Conservation (phyloP, 164 flowering plant genomes). For the Piper betle region DNA sequence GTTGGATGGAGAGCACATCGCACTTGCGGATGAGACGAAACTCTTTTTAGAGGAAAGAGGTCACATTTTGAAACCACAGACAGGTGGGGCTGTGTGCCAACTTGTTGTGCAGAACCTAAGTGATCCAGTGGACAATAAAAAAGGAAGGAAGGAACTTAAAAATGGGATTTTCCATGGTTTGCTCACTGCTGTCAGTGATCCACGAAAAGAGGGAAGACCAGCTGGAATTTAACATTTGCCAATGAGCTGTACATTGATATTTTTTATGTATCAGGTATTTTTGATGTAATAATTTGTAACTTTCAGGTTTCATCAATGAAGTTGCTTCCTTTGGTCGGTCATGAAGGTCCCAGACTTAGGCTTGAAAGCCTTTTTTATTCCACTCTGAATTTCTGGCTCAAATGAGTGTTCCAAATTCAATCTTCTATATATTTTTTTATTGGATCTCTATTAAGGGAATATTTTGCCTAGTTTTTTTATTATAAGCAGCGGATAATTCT, state of each 20-base stretch:
- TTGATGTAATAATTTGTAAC: no score
- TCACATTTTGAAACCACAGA: slow-evolving; percentile 39
- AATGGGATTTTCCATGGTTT: slow-evolving; percentile 29
- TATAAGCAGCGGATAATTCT: no score
- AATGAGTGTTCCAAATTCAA: not conserved
- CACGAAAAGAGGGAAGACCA: slow-evolving; percentile 72
- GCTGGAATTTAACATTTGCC: slow-evolving; percentile 42
- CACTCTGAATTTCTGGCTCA: not conserved
- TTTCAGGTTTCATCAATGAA: no score
- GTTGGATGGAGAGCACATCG: slow-evolving; percentile 69
- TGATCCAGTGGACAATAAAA: slow-evolving; percentile 16
- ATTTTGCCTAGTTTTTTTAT: no score
- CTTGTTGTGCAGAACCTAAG: slow-evolving; percentile 55
- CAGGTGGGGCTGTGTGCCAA: slow-evolving; percentile 63
- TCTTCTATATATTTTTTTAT: no score
- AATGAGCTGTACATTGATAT: not conserved
- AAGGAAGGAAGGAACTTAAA: slow-evolving; percentile 4
- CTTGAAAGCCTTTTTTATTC: not conserved
- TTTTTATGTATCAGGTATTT: no score
- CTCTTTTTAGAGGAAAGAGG: slow-evolving; percentile 54
- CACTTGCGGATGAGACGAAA: slow-evolving; percentile 38
- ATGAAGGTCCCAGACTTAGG: not conserved
- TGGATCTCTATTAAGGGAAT: no score
- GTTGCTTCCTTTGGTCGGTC: not conserved
- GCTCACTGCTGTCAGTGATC: slow-evolving; percentile 80